A percentile compares a stretch with the other conserved stretches of the same genome.
These are phyloP conservation scores for Aspergillus brasiliensis DNA, from an alignment of 2,329 filamentous ascomycete genomes.

Conservation along the genomic window DNA sequence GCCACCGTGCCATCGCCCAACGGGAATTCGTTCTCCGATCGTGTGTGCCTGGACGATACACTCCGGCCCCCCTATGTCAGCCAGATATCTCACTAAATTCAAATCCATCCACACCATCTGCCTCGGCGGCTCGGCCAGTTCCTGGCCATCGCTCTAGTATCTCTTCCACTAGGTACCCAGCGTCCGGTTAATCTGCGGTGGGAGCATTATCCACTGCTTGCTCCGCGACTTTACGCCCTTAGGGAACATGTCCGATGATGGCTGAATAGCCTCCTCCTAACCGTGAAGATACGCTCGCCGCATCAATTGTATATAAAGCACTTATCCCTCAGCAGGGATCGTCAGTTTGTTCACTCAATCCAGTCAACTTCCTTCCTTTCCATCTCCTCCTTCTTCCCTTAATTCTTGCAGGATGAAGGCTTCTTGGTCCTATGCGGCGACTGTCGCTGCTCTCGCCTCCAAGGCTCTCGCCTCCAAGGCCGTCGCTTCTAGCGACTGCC, in stretches of 20 bases:
- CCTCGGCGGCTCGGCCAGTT: background rate
- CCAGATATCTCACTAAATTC: background rate
- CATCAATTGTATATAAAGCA: background rate
- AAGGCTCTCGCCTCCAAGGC: constrained; percentile 13
- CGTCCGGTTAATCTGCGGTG: background rate
- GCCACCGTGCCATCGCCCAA: background rate
- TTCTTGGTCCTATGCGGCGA: constrained; percentile 19
- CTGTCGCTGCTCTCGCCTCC: constrained; percentile 19
- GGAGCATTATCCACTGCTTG: background rate
- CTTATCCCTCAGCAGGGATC: background rate
- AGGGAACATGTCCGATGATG: constrained; percentile 28
- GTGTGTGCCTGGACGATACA: background rate
- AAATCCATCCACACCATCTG: background rate
- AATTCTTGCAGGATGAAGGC: constrained; percentile 27
- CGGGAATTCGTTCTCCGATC: background rate
- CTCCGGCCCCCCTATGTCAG: background rate
- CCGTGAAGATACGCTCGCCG: background rate
- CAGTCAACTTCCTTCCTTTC: background rate
- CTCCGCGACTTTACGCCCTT: constrained; percentile 15
- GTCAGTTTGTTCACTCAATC: background rate
- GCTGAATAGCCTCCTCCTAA: background rate
- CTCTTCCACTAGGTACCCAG: background rate
- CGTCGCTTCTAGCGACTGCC: constrained; percentile 15
- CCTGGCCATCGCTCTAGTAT: background rate
- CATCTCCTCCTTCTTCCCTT: constrained; percentile 5